Conservation (phyloP, 2,329 filamentous ascomycete species). For the Diaporthe caulivora region DNA sequence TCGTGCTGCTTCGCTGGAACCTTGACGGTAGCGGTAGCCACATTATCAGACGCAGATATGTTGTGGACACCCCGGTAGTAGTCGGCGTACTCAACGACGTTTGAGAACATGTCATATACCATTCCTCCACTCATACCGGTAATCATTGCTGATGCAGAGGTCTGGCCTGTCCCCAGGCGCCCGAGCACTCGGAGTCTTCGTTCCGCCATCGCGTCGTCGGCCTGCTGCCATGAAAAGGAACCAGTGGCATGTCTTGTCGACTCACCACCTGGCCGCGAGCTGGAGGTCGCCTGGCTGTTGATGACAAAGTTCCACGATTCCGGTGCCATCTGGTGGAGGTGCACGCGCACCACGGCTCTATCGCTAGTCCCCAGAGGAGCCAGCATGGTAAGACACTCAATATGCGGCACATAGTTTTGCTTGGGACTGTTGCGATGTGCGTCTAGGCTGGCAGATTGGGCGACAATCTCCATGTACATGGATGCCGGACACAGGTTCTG, state of each 20-base stretch:
- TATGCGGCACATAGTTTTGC: background rate
- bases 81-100: conserved; percentile 38
- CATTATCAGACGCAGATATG: conserved; percentile 34
- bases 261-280: background rate
- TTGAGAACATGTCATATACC: conserved; percentile 32
- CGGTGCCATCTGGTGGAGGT: background rate
- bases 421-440: background rate
- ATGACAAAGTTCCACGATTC: conserved; percentile 20
- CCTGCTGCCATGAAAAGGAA: background rate
- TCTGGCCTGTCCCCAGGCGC: background rate
- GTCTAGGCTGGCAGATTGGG: conserved; percentile 37
- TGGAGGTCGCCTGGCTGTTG: background rate
- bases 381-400: background rate
- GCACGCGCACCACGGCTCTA: background rate
- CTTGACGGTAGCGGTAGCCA: conserved; percentile 38
- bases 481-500: conserved; percentile 46
- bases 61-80: conserved; percentile 38
- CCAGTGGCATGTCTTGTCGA: conserved; percentile 17
- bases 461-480: conserved; percentile 45
- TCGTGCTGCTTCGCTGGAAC: conserved; percentile 11
- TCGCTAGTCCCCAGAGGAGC: conserved; percentile 4
- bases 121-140: conserved; percentile 58
- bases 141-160: conserved; percentile 4
- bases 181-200: conserved; percentile 16
- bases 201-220: background rate